phyloP scores from a whole-genome alignment of 257 asterid genomes.

The Henckelia pumila region DNA sequence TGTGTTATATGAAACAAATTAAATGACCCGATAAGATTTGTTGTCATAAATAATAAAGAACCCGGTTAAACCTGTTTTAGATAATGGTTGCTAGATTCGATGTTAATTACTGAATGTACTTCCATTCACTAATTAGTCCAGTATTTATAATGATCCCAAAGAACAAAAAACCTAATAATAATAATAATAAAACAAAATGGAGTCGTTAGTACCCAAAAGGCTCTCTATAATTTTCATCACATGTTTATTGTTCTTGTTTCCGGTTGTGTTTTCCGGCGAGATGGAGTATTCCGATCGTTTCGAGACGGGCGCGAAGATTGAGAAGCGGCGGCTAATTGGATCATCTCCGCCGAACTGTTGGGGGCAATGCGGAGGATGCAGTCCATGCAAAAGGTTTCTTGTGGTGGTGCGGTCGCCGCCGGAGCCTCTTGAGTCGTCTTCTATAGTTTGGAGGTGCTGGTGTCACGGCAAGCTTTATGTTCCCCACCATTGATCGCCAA shows the following conservation, averaged over 20 bases:
- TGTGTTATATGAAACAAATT: no score
- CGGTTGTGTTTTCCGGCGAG: neutral
- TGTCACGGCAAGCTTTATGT: neutral
- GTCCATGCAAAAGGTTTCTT: slow-evolving; percentile 8
- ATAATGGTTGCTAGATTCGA: no score
- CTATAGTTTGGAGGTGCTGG: slow-evolving; percentile 10
- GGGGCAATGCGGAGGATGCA: slow-evolving; percentile 21
- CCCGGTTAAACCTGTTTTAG: no score
- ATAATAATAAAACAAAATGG: no score
- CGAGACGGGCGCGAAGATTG: neutral
- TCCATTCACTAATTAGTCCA: no score
- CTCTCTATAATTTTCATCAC: neutral
- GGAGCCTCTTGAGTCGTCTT: neutral
- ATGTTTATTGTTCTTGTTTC: neutral
- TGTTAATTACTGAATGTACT: no score
- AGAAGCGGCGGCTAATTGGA: neutral
- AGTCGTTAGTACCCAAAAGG: neutral
- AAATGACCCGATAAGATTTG: no score
- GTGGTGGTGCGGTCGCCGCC: neutral
- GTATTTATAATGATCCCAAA: no score
- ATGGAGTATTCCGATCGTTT: neutral
- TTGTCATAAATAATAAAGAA: no score
- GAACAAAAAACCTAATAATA: no score
- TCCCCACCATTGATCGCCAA: no score
- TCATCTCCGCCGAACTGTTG: slow-evolving; percentile 12